Percentiles rank a stretch among this genome's conserved stretches.
Conservation (phyloP, 1,284 basidiomycete species). For the Pascua guehoae region DNA sequence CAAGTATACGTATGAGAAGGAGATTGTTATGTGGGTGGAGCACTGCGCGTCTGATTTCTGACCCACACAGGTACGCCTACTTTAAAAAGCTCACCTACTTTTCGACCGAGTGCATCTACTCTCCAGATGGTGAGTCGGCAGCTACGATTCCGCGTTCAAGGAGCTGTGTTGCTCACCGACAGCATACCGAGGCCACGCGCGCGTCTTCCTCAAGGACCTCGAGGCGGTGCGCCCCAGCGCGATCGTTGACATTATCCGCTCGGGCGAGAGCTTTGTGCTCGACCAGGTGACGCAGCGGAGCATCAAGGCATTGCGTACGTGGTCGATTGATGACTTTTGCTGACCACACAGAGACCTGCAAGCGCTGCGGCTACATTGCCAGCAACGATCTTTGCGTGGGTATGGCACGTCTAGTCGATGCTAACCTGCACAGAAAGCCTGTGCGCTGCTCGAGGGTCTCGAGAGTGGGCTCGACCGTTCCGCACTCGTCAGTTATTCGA, state of each 20-base stretch:
- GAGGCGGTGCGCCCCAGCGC: slow-evolving; percentile 89
- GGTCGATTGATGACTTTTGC: background rate
- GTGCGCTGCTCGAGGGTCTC: slow-evolving; percentile 82
- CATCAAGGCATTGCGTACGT: slow-evolving; percentile 73
- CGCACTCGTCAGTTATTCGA: slow-evolving; percentile 55
- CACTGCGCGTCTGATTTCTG: background rate
- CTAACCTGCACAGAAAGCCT: slow-evolving; percentile 62
- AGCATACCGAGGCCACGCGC: slow-evolving; percentile 93
- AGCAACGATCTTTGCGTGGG: slow-evolving; percentile 75
- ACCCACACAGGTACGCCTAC: slow-evolving; percentile 79
- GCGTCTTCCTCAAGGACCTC: slow-evolving; percentile 90
- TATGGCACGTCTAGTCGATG: background rate
- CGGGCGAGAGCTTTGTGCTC: slow-evolving; percentile 82
- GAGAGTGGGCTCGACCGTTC: slow-evolving; percentile 67
- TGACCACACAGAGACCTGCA: slow-evolving; percentile 68
- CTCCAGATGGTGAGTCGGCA: slow-evolving; percentile 63
- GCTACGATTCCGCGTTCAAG: background rate
- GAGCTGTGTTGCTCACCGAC: slow-evolving; percentile 15
- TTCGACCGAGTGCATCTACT: slow-evolving; percentile 99
- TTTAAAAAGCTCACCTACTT: slow-evolving; percentile 99
- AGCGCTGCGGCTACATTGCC: slow-evolving; percentile 86
- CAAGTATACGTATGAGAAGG: slow-evolving; percentile 99
- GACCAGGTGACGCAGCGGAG: slow-evolving; percentile 70
- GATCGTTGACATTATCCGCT: slow-evolving; percentile 97
- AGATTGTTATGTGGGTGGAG: slow-evolving; percentile 85